These are phyloP conservation scores for Heterobasidion irregulare DNA, from an alignment of 1,284 basidiomycete species.

Conservation along the genomic window DNA sequence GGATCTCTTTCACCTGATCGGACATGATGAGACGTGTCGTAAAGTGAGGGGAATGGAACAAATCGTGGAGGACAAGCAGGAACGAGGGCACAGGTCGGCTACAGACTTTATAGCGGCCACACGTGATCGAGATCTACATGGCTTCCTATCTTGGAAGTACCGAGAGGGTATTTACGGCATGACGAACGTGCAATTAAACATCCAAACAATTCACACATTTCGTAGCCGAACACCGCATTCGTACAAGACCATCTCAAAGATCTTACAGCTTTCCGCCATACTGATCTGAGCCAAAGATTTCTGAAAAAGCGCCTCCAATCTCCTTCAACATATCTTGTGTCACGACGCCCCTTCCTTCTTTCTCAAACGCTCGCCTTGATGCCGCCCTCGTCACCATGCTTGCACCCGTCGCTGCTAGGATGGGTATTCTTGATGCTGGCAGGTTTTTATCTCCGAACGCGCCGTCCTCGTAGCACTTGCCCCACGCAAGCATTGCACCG, in stretches of 20 bases:
- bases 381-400: conserved; percentile 83
- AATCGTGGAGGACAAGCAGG: not conserved
- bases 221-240: too few relatives aligned
- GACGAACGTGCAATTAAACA: not conserved
- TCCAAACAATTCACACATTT: too few relatives aligned
- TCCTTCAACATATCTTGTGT: conserved; percentile 86
- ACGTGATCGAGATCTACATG: not conserved
- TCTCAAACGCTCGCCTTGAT: conserved; percentile 68
- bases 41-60: not conserved
- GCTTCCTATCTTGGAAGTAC: not conserved
- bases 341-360: conserved; percentile 70
- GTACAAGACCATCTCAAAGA: not conserved
- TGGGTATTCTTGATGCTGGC: conserved; percentile 57
- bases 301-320: conserved; percentile 66
- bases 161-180: not conserved
- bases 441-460: conserved; percentile 54
- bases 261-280: conserved; percentile 24
- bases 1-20: conserved; percentile 46
- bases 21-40: conserved; percentile 24
- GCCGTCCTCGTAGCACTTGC: conserved; percentile 82
- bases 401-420: conserved; percentile 84
- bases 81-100: not conserved
- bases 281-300: conserved; percentile 55
- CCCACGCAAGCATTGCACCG: conserved; percentile 91
- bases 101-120: not conserved